Conservation (phyloP, 129 eudicot species). For the Centaurea solstitialis region DNA sequence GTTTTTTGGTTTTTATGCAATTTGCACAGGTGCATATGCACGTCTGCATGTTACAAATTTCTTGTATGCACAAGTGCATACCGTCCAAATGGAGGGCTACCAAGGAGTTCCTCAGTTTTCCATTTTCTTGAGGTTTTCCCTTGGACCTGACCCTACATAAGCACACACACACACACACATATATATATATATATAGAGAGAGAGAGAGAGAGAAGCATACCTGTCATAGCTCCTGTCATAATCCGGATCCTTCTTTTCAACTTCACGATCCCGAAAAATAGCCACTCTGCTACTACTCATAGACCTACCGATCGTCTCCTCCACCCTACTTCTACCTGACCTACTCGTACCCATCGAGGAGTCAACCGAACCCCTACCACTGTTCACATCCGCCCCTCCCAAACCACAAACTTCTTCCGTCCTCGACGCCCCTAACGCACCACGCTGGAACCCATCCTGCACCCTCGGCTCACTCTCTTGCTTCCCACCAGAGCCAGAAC, state of each 20-base stretch:
- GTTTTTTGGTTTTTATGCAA: too few relatives aligned
- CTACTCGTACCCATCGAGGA: constrained; percentile 53
- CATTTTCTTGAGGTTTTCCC: too few relatives aligned
- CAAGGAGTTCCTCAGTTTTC: too few relatives aligned
- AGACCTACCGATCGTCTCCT: constrained; percentile 67
- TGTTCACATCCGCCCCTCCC: constrained; percentile 43
- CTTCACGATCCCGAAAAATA: constrained; percentile 82
- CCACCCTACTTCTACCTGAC: constrained; percentile 63
- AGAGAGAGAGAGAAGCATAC: constrained; percentile 20
- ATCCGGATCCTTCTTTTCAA: constrained; percentile 89
- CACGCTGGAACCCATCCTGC: constrained; percentile 54
- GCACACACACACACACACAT: too few relatives aligned
- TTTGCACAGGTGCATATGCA: too few relatives aligned
- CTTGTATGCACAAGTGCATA: too few relatives aligned
- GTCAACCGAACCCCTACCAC: constrained; percentile 51
- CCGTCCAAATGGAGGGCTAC: too few relatives aligned
- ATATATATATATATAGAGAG: background rate
- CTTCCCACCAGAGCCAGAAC: constrained; percentile 49
- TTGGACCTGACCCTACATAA: background rate
- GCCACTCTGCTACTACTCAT: constrained; percentile 69
- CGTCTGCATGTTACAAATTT: too few relatives aligned
- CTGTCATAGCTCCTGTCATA: constrained; percentile 87
- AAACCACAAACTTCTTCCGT: constrained; percentile 52
- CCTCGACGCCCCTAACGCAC: constrained; percentile 41
- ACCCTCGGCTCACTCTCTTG: constrained; percentile 53